Evolutionary conservation across 1,139 yeast genomes (phyloP), one percentile per base, ranked within the genome.

Genomic region (Suhomyces terraborum): DNA sequence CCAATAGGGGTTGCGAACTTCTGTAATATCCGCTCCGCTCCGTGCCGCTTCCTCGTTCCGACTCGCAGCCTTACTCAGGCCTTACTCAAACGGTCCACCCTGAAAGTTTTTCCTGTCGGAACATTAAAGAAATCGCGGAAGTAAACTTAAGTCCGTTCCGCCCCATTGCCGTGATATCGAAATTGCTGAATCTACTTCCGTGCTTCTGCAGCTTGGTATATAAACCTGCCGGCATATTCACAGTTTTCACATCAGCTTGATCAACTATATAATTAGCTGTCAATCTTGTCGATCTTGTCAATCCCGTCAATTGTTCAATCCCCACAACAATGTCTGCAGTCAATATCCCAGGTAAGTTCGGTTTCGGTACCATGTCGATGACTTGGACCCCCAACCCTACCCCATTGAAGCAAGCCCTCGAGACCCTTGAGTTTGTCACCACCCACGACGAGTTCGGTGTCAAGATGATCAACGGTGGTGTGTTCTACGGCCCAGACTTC

Each of bases 381-480:
- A 79, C 88, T 3, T 73, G 80, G 79, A 64, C 65, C 6, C 72
- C 79, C 2, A 51, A 48, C 2, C 75, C 75, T n/a, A 58, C 61
- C 14, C 70, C 81, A 19, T 59, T 65, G 21, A 77, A 71, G 29
- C 64, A 71, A 41, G 71, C 82, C 1, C 61, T 79, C 43, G 71
- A 70, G 28, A 58, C 73, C 12, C 62, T 81, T 56, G 69, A 71
- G 45, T 66, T 64, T 32, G 79, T 79, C 8, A 58, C 75, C n/a
- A 45, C 56, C 9, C 53, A 58, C 31, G 45, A 50, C 7, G 69
- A 74, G 24, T 66, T 70, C 30, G 81, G 80, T 24, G 75, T 75
- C 42, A 77, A 75, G 22, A 73, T 84, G 45, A 66, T 87, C 65
- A 88, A 88, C 55, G 79, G 79, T 22, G 95, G 94, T 42, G 93